Base-by-base conservation (phyloP, 805 yeast genomes). In the Torulaspora quercuum region DNA sequence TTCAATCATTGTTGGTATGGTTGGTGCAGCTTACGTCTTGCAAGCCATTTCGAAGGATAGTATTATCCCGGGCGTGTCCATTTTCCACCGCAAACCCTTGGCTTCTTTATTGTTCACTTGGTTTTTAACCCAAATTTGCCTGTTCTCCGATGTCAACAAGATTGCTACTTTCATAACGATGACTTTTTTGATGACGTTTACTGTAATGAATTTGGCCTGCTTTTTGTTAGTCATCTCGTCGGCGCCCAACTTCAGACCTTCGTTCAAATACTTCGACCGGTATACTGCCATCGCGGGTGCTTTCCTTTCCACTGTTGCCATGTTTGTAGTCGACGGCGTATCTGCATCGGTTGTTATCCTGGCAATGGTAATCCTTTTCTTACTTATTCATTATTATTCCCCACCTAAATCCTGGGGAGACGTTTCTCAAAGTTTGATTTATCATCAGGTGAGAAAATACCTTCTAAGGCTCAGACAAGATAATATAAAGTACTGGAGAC, bases 331-430 rank as follows among this genome's bases (percentile, higher is more conserved):
- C 3, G 98, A 92, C 64, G 95, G 95, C 22, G 53, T 82, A 10
- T 84, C 95, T 2, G 97, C 98, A 0, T 69, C 86, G 2, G 69
- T 81, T 20, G 80, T 89, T 16, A 74, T 88, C 17, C 63, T 80
- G 7, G 75, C 81, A 37, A 68, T 88, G 50, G 58, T 77, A 25
- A 65, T 80, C 11, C 63, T 92, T 27, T 83, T 92, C 49, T 55
- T 87, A 29, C 59, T 83, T 36, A 92, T 92, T 46, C 97, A 92
- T 58, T 87, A 88, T 54, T 73, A 78, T 33, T 83, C 95, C 7
- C 96, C 97, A 2, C 97, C 98, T 5, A 88, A 87, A 56, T 83
- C 89, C 21, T 92, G 96, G 89, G 99, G 99, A 22, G 99, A 92
- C 62, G 97, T 92, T 15, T 89, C 97, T 3, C 98, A 92, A 61